Evolutionary conservation across 192 early-diverging fungal species (phyloP), one percentile per base, ranked within the genome.

Genomic region (Pilaira anomala): DNA sequence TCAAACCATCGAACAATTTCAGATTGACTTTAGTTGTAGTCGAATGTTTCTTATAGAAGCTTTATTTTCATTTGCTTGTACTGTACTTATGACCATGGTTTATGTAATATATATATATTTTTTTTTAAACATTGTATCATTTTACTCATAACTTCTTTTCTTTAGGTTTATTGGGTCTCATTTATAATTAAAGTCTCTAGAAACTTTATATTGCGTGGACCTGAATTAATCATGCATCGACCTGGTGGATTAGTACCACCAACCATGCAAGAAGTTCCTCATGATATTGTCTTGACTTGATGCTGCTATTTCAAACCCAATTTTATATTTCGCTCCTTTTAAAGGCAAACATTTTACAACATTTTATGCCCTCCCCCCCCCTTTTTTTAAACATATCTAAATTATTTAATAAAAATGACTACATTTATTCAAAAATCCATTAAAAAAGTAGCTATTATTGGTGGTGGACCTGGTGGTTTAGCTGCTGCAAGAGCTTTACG

Each of bases 381-480:
- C 44, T 46, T 46, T 46, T 46, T 14, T 16, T 5, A 16, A 12
- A 0, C 11, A 9, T 36, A 36, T 9, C 11, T 36, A 9, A 9
- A 36, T 9, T 36, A 36, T 33, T 9, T 9, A 36, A 36, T 36
- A 33, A 7, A 33, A 4, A 36, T 36, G 33, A 36, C 33, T 18
- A 14, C 28, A 25, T 14, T 29, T 33, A 11, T 19, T 36, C 13
- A 29, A 28, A 58, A 42, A 41, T 19, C 58, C 0, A 74, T 74
- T 29, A 39, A 48, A n/a, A 46, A 60, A 24, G 67, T 76, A 29
- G 70, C 66, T 25, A 26, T 76, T 21, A 66, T 76, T 48, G 75
- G 75, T 22, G 75, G 66, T 40, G 75, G 75, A 13, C 53, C 64
- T 9, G 54, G 57, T 36, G 75, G 75, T 3, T 40, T 76, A 26